phyloP scores from a whole-genome alignment of 2,329 filamentous ascomycete genomes.

The Aspergillus novofumigatus region DNA sequence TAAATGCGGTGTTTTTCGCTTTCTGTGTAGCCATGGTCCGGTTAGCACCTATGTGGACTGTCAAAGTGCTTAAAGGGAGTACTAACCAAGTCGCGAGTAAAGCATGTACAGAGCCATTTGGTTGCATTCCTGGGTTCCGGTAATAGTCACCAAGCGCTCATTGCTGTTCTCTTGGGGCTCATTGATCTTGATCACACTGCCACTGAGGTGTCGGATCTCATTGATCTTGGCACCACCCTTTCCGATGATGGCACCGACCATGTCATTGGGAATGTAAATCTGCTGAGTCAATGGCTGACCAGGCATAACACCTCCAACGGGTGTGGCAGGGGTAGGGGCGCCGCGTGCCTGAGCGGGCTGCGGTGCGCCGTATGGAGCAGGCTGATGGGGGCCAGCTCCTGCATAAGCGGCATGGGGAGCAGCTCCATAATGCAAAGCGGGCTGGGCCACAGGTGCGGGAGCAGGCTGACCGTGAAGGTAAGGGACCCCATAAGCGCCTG shows the following conservation, averaged over 20 bases:
- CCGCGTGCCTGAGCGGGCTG: slow-evolving; percentile 59
- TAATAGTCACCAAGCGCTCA: slow-evolving; percentile 94
- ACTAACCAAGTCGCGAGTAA: slow-evolving; percentile 85
- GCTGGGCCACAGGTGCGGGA: slow-evolving; percentile 52
- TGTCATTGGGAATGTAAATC: slow-evolving; percentile 98
- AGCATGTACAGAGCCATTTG: slow-evolving; percentile 99
- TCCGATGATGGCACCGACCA: slow-evolving; percentile 98
- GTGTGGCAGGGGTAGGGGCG: slow-evolving; percentile 60
- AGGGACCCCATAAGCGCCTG: slow-evolving; percentile 65
- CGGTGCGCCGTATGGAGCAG: slow-evolving; percentile 62
- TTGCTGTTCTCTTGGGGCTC: slow-evolving; percentile 99
- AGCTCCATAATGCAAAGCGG: slow-evolving; percentile 74
- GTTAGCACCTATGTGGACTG: background rate
- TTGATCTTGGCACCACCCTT: slow-evolving; percentile 99
- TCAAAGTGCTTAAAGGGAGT: background rate
- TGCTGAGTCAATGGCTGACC: slow-evolving; percentile 91
- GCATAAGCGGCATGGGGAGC: slow-evolving; percentile 73
- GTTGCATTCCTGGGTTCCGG: slow-evolving; percentile 96
- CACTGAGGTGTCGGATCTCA: slow-evolving; percentile 93
- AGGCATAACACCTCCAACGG: slow-evolving; percentile 69
- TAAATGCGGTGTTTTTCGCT: slow-evolving; percentile 72
- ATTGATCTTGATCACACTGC: slow-evolving; percentile 99
- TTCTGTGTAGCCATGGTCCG: slow-evolving; percentile 47
- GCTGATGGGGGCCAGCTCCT: slow-evolving; percentile 73
- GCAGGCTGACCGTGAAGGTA: slow-evolving; percentile 67